Evolutionary conservation across 140 eudicot genomes (phyloP).

Genomic region (Erigeron philadelphicus): DNA sequence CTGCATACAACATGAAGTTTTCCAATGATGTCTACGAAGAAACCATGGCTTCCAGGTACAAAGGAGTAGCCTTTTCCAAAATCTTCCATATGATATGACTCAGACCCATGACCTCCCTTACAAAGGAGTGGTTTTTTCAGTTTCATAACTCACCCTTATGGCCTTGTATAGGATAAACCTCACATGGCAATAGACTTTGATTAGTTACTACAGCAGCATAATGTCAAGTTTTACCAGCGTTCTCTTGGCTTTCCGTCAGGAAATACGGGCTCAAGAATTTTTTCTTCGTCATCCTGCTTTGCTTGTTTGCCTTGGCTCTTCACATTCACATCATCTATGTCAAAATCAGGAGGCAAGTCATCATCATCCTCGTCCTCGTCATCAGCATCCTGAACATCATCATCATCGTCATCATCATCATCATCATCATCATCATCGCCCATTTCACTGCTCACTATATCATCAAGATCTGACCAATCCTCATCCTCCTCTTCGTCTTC

Average conservation of each 20-base stretch:
- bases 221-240: constrained; percentile 59
- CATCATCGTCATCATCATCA: constrained; percentile 34
- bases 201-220: constrained; percentile 4
- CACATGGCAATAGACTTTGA: background rate
- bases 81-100: background rate
- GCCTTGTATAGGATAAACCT: background rate
- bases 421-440: constrained; percentile 39
- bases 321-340: constrained; percentile 43
- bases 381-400: constrained; percentile 28
- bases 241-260: constrained; percentile 97
- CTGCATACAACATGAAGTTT: constrained; percentile 3
- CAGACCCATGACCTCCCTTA: background rate
- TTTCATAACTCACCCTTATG: background rate
- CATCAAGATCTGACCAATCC: constrained; percentile 86
- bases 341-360: constrained; percentile 83
- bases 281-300: constrained; percentile 41
- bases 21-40: background rate
- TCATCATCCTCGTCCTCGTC: constrained; percentile 40
- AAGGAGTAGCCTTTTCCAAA: constrained; percentile 16
- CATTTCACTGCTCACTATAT: constrained; percentile 42
- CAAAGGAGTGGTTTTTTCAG: background rate
- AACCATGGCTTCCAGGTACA: constrained; percentile 1
- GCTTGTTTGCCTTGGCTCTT: constrained; percentile 39
- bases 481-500: constrained; percentile 47
- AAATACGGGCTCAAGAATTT: constrained; percentile 51